Evolutionary conservation across 345 rosid genomes (phyloP).

Genomic region (Noccaea bulbosa): DNA sequence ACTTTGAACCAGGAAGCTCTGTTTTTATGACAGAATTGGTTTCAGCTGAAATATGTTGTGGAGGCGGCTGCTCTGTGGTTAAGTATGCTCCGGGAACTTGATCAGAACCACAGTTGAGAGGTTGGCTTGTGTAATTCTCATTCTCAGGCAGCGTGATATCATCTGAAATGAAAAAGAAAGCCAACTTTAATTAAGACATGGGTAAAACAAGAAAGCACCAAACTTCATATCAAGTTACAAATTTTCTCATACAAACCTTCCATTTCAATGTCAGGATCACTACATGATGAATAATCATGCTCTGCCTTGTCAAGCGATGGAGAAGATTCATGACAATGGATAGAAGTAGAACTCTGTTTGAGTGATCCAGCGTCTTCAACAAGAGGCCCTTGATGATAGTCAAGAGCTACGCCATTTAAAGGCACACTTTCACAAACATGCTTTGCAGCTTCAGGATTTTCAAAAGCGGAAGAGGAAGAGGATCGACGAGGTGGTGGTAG

Average conservation of each 20-base stretch:
- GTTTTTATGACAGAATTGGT: background rate
- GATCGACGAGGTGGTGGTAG: conserved; percentile 46
- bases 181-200: conserved; percentile 7
- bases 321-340: conserved; percentile 31
- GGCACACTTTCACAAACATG: conserved; percentile 23
- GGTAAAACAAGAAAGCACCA: background rate
- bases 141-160: conserved; percentile 63
- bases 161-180: conserved; percentile 50
- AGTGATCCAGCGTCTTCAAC: conserved; percentile 36
- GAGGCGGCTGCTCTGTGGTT: conserved; percentile 37
- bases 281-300: conserved; percentile 39
- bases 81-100: conserved; percentile 27
- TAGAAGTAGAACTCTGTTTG: conserved; percentile 25
- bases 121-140: conserved; percentile 45
- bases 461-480: conserved; percentile 34
- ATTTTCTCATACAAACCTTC: conserved; percentile 59
- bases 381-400: conserved; percentile 24
- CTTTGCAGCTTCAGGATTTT: background rate
- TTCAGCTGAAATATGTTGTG: conserved; percentile 2
- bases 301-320: conserved; percentile 53
- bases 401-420: conserved; percentile 26
- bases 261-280: conserved; percentile 88
- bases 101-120: conserved; percentile 35
- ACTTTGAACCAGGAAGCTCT: conserved; percentile 9
- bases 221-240: background rate